phyloP scores from a whole-genome alignment of 106 monocot species.

The Phalaenopsis equestris region DNA sequence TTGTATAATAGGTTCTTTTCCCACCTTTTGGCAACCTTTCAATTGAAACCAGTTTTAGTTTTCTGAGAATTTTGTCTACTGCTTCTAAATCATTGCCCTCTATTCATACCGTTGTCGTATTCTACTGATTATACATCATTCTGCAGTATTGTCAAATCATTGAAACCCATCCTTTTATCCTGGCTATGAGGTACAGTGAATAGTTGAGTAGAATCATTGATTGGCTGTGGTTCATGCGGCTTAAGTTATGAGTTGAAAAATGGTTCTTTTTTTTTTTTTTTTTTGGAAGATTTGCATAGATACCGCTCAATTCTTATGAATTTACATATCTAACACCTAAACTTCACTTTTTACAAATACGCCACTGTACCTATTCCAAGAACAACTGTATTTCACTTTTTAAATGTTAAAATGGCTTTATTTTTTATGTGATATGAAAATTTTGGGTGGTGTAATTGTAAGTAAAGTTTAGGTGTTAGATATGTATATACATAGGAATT shows the following conservation, averaged over 20 bases:
- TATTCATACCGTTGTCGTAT: neutral
- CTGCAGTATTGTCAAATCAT: neutral
- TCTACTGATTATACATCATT: neutral
- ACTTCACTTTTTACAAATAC: no score
- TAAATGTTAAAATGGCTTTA: no score
- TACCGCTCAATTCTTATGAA: no score
- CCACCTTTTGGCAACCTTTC: neutral
- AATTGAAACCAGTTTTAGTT: neutral
- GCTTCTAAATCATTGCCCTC: neutral
- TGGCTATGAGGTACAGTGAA: neutral
- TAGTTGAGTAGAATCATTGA: neutral
- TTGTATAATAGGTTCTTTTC: no score
- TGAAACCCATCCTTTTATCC: neutral
- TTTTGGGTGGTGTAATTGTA: no score
- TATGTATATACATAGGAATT: no score
- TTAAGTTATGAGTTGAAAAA: neutral
- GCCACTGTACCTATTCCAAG: no score
- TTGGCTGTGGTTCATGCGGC: neutral
- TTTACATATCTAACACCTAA: no score
- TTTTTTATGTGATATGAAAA: no score
- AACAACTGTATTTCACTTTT: no score
- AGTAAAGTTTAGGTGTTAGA: no score
- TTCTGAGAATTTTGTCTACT: neutral
- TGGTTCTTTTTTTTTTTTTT: neutral
- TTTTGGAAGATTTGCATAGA: no score